phyloP scores from a whole-genome alignment of 2,329 filamentous ascomycete species.

The Polytolypa hystricis region DNA sequence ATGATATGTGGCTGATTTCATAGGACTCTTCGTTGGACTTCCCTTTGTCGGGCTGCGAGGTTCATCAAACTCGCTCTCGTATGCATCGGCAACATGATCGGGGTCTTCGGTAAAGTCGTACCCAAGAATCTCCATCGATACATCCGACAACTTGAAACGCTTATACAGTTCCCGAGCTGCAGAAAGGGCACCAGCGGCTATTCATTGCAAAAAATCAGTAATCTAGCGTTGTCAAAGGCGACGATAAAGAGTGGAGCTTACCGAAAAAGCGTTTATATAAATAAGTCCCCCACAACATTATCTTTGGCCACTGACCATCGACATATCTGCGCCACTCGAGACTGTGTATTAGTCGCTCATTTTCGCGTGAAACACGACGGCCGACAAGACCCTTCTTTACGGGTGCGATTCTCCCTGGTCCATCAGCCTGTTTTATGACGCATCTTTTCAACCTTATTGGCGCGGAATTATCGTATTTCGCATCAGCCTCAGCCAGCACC shows the following conservation, averaged over 20 bases:
- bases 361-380: conserved; percentile 45
- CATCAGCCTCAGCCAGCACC: conserved; percentile 25
- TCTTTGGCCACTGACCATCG: conserved; percentile 58
- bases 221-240: conserved; percentile 5
- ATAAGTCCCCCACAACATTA: conserved; percentile 56
- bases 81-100: conserved; percentile 14
- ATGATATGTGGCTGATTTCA: conserved; percentile 16
- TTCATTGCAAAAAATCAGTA: conserved; percentile 10
- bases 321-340: conserved; percentile 77
- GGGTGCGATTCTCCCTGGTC: conserved; percentile 46
- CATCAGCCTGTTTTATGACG: conserved; percentile 40
- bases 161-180: conserved; percentile 45
- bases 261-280: conserved; percentile 77
- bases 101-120: conserved; percentile 25
- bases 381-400: conserved; percentile 63
- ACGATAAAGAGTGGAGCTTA: conserved; percentile 40
- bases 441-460: conserved; percentile 30
- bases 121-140: conserved; percentile 31
- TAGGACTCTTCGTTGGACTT: conserved; percentile 14
- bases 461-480: conserved; percentile 21
- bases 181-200: conserved; percentile 34
- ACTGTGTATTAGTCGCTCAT: conserved; percentile 65
- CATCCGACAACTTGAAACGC: conserved; percentile 40
- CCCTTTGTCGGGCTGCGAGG: conserved; percentile 25
- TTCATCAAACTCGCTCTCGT: conserved; percentile 16